Percentiles rank a stretch among this genome's conserved stretches.
Evolutionary conservation across 495 filamentous ascomycete species (phyloP).

Genomic region (Xylaria sp.): DNA sequence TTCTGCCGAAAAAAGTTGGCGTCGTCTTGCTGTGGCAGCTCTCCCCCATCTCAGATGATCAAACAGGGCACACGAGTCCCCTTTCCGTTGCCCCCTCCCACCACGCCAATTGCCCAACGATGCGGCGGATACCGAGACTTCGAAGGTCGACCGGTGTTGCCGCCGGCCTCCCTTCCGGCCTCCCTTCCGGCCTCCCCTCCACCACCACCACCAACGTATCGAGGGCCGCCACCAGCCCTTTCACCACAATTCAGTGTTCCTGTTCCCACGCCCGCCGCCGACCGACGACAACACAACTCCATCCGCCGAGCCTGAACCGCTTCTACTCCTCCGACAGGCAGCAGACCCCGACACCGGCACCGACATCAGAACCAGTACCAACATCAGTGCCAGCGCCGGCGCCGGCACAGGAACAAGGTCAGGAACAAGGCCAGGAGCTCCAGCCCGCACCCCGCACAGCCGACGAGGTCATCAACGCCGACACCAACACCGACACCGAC

Average conservation of each 20-base stretch:
- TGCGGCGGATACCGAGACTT: slow-evolving; percentile 43
- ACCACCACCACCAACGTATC: slow-evolving; percentile 17
- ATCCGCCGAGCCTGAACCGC: slow-evolving; percentile 15
- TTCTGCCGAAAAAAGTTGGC: slow-evolving; percentile 16
- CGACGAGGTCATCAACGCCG: slow-evolving; percentile 14
- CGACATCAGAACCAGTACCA: not conserved
- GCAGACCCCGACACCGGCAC: not conserved
- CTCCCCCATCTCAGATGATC: no score
- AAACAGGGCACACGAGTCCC: no score
- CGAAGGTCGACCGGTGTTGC: no score
- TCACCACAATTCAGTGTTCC: slow-evolving; percentile 14
- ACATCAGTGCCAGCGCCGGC: not conserved
- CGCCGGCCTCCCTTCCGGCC: no score
- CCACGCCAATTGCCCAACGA: slow-evolving; percentile 25
- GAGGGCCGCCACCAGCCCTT: slow-evolving; percentile 20
- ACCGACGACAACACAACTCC: slow-evolving; percentile 6
- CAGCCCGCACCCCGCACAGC: not conserved
- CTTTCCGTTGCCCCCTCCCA: no score
- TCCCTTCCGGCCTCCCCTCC: slow-evolving; percentile 33
- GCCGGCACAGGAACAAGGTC: not conserved
- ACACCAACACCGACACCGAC: not conserved
- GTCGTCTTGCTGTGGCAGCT: slow-evolving; percentile 1
- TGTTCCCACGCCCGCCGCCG: not conserved
- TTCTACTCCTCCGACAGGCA: slow-evolving; percentile 37
- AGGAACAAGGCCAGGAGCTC: not conserved